Evolutionary conservation across 805 yeast genomes (phyloP), one percentile per base, ranked within the genome.

Genomic region (Saccharomycopsis fibuligera): DNA sequence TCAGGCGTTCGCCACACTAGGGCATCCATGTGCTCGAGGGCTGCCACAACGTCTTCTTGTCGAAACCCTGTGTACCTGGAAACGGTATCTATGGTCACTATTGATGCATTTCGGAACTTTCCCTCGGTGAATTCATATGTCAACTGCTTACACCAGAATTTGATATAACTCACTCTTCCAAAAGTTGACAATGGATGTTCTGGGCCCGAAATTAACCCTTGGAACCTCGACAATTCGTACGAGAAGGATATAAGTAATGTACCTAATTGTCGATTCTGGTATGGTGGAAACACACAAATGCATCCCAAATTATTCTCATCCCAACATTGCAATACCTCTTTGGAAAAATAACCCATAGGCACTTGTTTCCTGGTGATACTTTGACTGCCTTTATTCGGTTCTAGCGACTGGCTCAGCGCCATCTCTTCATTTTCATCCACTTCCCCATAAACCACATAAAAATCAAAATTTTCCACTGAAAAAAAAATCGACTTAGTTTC

Each of bases 301-400:
- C 98, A 93, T 0, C 97, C 96, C 35, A 93, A 68, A 60, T 91
- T 93, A 62, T 90, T 86, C 45, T 78, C 74, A 46, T 86, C 91
- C 64, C 75, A 73, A 75, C 80, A 79, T 0, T 96, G 81, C 0
- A 84, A 68, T 39, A 83, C 67, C 59, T 93, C 99, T 57, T 86
- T 86, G 12, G 97, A 89, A 60, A 88, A 93, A 61, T 88, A 93
- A 1, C 97, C 99, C 83, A 90, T 81, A 1, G 91, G 90, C 45
- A 67, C 62, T 56, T 14, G 24, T n/a, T n/a, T n/a, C n/a, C n/a
- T n/a, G 24, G 30, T 23, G 22, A 2, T 37, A 19, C 24, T 37
- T 22, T 37, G 41, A n/a, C n/a, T n/a, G n/a, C n/a, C n/a, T n/a
- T n/a, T n/a, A 22, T 37, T 37, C 24, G 41, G 24, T 23, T 37